phyloP scores from a whole-genome alignment of 2,329 filamentous ascomycete species.

The Fonsecaea monophora region DNA sequence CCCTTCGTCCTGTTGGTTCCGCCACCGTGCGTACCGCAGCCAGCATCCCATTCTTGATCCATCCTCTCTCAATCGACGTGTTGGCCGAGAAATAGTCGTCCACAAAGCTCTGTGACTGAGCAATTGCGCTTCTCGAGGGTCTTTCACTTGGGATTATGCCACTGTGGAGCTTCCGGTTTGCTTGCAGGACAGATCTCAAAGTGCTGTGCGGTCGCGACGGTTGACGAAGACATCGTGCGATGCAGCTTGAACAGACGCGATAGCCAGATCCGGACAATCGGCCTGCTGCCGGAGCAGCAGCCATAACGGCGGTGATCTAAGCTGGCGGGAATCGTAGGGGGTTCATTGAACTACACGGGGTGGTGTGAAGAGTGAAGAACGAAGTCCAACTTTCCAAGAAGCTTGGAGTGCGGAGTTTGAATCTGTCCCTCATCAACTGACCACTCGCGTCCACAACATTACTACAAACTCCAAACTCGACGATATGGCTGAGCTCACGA shows the following conservation, averaged over 20 bases:
- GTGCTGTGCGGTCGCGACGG: slow-evolving; percentile 22
- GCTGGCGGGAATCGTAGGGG: neutral
- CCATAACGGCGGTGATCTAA: slow-evolving; percentile 26
- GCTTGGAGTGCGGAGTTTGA: neutral
- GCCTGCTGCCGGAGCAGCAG: slow-evolving; percentile 33
- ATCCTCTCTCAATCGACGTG: slow-evolving; percentile 39
- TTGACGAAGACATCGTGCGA: slow-evolving; percentile 23
- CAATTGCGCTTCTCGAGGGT: slow-evolving; percentile 18
- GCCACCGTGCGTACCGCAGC: slow-evolving; percentile 35
- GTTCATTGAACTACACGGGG: slow-evolving; percentile 10
- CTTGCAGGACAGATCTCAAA: slow-evolving; percentile 32
- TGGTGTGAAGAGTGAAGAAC: slow-evolving; percentile 4
- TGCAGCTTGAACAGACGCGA: slow-evolving; percentile 30
- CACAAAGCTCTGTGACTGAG: slow-evolving; percentile 36
- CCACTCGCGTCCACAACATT: neutral
- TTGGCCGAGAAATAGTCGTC: slow-evolving; percentile 42
- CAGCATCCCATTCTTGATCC: slow-evolving; percentile 39
- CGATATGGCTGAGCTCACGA: slow-evolving; percentile 48
- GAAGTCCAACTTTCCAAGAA: neutral
- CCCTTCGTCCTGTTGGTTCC: slow-evolving; percentile 15
- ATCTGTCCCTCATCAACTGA: slow-evolving; percentile 8
- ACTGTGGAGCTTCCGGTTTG: slow-evolving; percentile 37
- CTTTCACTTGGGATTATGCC: slow-evolving; percentile 17
- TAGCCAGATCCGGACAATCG: slow-evolving; percentile 28
- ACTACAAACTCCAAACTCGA: neutral